Evolutionary conservation across 208 protist genomes (phyloP), one percentile per base, ranked within the genome.

Genomic region (Leishmania aethiopica): DNA sequence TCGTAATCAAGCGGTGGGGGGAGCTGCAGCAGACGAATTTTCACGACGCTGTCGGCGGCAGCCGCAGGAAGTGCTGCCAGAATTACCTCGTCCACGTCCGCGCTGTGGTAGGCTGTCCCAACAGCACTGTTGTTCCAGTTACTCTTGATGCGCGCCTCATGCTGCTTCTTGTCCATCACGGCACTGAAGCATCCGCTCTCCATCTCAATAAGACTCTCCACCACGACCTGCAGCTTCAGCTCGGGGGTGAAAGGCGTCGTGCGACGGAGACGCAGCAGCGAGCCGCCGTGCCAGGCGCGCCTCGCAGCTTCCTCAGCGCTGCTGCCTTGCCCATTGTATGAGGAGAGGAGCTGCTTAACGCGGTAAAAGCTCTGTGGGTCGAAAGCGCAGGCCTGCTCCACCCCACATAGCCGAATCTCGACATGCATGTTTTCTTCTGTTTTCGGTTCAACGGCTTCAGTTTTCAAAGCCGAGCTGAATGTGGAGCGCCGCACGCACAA

Each of bases 11-110:
- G 77, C 3, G 78, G 77, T 47, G 94, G 94, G 28, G 90, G 88
- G 6, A 96, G 82, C 79, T 97, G 94, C 37, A 97, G 67, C 47
- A 97, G 85, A 19, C 94, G 92, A 75, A 97, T 93, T 81, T 97
- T 97, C 42, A 96, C 81, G 22, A 92, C 72, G 19, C 88, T 90
- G 73, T 95, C 88, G 0, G 86, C 81, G 47, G 91, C 85, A n/a
- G 86, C 83, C 6, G 81, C 19, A 6, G 94, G 94, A 28, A 97
- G 77, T 25, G 94, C 88, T 13, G 92, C 89, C 28, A 97, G 70
- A 57, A 97, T 82, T 1, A 90, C 92, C 77, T 96, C 90, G 15
- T 78, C 59, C 35, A 88, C 80, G 28, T 67, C 28, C 2, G 84
- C 86, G 62, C 79, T 82, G 77, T 90, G 92, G n/a, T 90, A 88